Percentiles rank a stretch among this genome's conserved stretches.
These are phyloP conservation scores for Tilletia walkeri DNA, from an alignment of 1,284 basidiomycete species.

Conservation along the genomic window DNA sequence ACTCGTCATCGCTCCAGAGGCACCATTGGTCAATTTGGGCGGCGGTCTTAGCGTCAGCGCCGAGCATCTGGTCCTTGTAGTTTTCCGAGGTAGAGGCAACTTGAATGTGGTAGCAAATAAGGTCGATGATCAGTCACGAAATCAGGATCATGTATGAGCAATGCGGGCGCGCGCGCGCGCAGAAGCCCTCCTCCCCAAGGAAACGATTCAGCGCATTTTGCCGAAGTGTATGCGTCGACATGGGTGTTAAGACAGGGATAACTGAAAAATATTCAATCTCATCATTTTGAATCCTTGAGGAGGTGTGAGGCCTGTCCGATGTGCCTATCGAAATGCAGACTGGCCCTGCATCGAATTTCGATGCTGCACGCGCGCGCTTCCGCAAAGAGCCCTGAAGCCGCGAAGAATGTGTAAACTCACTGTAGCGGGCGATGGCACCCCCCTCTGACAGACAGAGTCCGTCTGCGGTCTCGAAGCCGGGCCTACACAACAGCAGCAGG, in stretches of 20 bases:
- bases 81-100: conserved; percentile 73
- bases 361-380: not conserved
- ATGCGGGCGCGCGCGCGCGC: not conserved
- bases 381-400: not conserved
- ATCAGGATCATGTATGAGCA: not conserved
- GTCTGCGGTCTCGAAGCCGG: conserved; percentile 73
- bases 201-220: conserved; percentile 40
- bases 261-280: conserved; percentile 32
- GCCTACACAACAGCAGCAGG: conserved; percentile 57
- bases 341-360: not conserved
- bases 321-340: not conserved
- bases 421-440: conserved; percentile 77
- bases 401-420: conserved; percentile 64
- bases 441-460: conserved; percentile 79
- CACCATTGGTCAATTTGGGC: conserved; percentile 71
- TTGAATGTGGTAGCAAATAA: conserved; percentile 52
- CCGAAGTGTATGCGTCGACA: conserved; percentile 62
- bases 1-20: conserved; percentile 66
- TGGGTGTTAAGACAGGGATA: conserved; percentile 56
- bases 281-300: conserved; percentile 15
- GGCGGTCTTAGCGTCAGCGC: conserved; percentile 61
- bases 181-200: not conserved
- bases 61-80: conserved; percentile 62
- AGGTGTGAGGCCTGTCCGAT: conserved; percentile 7
- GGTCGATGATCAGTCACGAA: not conserved